Evolutionary conservation across 306 rosid genomes (phyloP).

Genomic region (Senna tora): DNA sequence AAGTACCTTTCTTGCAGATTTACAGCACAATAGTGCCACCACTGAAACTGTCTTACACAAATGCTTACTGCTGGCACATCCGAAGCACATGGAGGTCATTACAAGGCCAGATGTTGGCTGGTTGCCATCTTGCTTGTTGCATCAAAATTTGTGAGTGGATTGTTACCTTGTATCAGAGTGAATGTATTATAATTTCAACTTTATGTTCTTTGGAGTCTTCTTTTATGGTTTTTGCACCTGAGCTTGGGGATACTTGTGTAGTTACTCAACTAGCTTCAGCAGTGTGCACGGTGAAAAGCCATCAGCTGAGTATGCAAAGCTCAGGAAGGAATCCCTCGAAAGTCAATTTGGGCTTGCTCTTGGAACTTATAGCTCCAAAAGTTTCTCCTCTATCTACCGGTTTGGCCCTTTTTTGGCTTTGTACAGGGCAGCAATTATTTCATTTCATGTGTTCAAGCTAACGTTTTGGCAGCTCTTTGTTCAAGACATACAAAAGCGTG

Average conservation of each 20-base stretch:
- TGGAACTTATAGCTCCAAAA: conserved; percentile 68
- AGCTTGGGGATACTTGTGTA: conserved; percentile 45
- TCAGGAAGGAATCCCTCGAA: conserved; percentile 86
- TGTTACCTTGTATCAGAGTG: not conserved
- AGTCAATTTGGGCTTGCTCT: conserved; percentile 75
- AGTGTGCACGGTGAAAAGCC: conserved; percentile 93
- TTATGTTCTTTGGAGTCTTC: conserved; percentile 27
- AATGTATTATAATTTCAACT: not conserved
- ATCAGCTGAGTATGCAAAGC: conserved; percentile 88
- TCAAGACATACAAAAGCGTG: conserved; percentile 72
- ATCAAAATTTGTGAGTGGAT: conserved; percentile 61
- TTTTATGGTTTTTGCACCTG: conserved; percentile 10
- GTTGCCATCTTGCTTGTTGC: conserved; percentile 51
- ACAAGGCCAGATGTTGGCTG: conserved; percentile 41
- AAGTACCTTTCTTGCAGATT: conserved; percentile 46
- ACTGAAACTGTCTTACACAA: conserved; percentile 45
- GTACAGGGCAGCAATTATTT: conserved; percentile 87
- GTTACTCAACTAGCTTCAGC: conserved; percentile 81
- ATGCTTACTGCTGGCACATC: conserved; percentile 53
- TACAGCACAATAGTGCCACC: conserved; percentile 39
- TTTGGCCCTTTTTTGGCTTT: conserved; percentile 89
- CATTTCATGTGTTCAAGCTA: conserved; percentile 79
- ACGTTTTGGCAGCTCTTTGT: conserved; percentile 71
- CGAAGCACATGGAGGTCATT: conserved; percentile 39
- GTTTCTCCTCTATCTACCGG: conserved; percentile 59